These are phyloP conservation scores for Dissophora ornata DNA, from an alignment of 192 early-diverging fungal species.

Conservation along the genomic window DNA sequence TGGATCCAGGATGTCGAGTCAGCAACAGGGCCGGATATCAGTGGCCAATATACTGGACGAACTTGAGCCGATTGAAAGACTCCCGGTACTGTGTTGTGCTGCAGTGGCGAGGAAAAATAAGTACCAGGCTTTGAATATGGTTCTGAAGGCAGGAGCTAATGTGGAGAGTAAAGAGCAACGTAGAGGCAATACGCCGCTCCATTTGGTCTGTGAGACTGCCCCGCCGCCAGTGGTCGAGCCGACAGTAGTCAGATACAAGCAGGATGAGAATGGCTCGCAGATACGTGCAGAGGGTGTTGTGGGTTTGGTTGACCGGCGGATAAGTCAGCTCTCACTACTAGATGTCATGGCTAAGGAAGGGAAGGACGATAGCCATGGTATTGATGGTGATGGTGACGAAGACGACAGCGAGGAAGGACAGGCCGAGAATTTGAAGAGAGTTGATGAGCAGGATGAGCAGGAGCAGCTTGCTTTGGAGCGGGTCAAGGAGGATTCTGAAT, in stretches of 20 bases:
- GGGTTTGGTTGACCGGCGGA: not conserved
- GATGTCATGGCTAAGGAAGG: not conserved
- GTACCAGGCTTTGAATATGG: constrained; percentile 47
- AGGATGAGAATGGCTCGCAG: constrained; percentile 2
- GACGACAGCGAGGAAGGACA: constrained; percentile 39
- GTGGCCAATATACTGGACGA: constrained; percentile 44
- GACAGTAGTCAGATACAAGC: not conserved
- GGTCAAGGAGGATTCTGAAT: constrained; percentile 34
- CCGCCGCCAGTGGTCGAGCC: constrained; percentile 17
- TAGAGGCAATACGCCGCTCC: constrained; percentile 40
- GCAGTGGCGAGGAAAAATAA: constrained; percentile 51
- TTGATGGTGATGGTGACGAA: constrained; percentile 9
- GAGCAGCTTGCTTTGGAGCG: constrained; percentile 36
- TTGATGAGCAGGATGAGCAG: constrained; percentile 36
- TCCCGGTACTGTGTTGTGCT: constrained; percentile 47
- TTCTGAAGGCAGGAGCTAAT: constrained; percentile 42
- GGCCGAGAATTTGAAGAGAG: constrained; percentile 16
- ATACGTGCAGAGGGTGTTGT: constrained; percentile 1
- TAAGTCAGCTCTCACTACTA: constrained; percentile 27
- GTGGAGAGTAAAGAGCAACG: constrained; percentile 40
- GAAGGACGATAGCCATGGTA: not conserved
- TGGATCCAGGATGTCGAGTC: not conserved
- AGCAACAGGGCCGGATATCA: not conserved
- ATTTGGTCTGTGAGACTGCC: constrained; percentile 45
- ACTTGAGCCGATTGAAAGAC: constrained; percentile 27